Conservation (phyloP, 2,329 filamentous ascomycete species). For the Pyrenochaeta sp. region DNA sequence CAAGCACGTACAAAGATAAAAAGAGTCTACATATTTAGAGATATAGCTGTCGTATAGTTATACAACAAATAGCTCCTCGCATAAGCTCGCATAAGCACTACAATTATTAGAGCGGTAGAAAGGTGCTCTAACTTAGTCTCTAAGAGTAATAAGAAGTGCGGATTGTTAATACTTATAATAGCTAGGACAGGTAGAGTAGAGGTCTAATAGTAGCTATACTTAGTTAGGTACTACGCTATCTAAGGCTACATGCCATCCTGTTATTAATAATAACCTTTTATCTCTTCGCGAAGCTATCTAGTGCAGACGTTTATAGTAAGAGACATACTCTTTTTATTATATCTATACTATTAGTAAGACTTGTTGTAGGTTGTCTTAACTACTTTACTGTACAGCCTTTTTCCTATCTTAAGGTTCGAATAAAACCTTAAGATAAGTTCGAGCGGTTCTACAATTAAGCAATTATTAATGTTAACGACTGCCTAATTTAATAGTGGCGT, state of each 20-base stretch:
- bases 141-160: constrained; percentile 15
- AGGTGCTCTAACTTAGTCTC: constrained; percentile 16
- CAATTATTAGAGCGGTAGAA: constrained; percentile 14
- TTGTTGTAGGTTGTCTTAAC: too few species aligned
- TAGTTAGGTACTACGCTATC: constrained; percentile 12
- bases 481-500: too few species aligned
- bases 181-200: constrained; percentile 15
- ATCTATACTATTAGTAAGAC: too few species aligned
- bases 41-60: constrained; percentile 20
- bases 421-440: too few species aligned
- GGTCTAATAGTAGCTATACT: constrained; percentile 14
- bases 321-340: too few species aligned
- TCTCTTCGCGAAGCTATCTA: constrained; percentile 11
- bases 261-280: constrained; percentile 12
- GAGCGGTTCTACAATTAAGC: too few species aligned
- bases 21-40: constrained; percentile 21
- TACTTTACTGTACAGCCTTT: too few species aligned
- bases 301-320: constrained; percentile 13
- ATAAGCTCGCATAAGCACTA: constrained; percentile 18
- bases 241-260: constrained; percentile 16
- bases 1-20: constrained; percentile 19
- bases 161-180: constrained; percentile 13
- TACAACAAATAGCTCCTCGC: constrained; percentile 19
- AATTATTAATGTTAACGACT: too few species aligned
- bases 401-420: too few species aligned